A percentile compares a stretch with the other conserved stretches of the same genome.
Conservation (phyloP, 2,329 filamentous ascomycete species). For the Exophiala phaeomuriformis region DNA sequence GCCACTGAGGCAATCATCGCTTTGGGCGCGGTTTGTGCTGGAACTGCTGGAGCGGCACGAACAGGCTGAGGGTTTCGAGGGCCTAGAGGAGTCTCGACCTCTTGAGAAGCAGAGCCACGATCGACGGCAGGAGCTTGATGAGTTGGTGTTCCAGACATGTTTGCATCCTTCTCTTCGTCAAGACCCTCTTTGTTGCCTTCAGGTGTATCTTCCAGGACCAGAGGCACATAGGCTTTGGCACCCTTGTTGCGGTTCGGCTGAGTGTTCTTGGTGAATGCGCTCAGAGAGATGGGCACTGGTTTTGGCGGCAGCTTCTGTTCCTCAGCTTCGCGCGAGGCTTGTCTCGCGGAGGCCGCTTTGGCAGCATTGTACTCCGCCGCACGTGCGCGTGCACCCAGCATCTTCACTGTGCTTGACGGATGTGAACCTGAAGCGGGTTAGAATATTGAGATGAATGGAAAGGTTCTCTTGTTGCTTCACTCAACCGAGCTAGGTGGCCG, state of each 20-base stretch:
- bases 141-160: conserved; percentile 4
- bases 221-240: conserved; percentile 23
- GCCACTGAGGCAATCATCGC: conserved; percentile 7
- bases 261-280: conserved; percentile 23
- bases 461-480: neutral
- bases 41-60: neutral
- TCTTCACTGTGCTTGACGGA: conserved; percentile 4
- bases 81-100: conserved; percentile 1
- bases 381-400: conserved; percentile 26
- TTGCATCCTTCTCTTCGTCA: conserved; percentile 1
- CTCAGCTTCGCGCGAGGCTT: conserved; percentile 25
- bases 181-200: conserved; percentile 9
- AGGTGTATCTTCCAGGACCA: conserved; percentile 21
- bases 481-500: neutral
- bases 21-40: conserved; percentile 9
- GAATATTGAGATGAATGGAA: neutral
- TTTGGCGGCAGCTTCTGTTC: conserved; percentile 25
- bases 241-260: conserved; percentile 26
- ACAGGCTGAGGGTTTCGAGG: conserved; percentile 3
- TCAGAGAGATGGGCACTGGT: conserved; percentile 23
- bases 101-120: neutral
- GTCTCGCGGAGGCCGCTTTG: conserved; percentile 24
- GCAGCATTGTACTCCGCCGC: conserved; percentile 27
- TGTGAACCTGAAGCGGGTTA: neutral
- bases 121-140: neutral